phyloP scores from a whole-genome alignment of 495 filamentous ascomycete species.

The Penicillium egyptiacum region DNA sequence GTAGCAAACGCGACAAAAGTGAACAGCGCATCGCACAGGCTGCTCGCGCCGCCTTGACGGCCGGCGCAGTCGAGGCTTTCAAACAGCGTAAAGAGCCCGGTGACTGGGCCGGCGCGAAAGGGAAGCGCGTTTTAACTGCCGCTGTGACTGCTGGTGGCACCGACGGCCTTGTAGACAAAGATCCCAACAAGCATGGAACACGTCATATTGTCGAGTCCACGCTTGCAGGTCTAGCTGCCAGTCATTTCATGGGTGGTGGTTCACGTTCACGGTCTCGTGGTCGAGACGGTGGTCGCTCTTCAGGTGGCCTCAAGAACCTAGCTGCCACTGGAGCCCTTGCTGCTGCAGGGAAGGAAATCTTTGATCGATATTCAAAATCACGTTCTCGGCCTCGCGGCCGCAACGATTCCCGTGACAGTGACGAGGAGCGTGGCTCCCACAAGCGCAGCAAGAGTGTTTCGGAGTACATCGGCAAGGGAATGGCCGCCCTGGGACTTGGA shows the following conservation, averaged over 20 bases:
- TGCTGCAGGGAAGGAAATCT: slow-evolving; percentile 76
- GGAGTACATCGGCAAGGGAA: slow-evolving; percentile 54
- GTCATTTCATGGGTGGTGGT: slow-evolving; percentile 73
- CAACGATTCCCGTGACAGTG: slow-evolving; percentile 39
- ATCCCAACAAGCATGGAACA: slow-evolving; percentile 73
- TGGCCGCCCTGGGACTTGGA: slow-evolving; percentile 55
- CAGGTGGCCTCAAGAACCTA: slow-evolving; percentile 59
- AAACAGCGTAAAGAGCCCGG: slow-evolving; percentile 81
- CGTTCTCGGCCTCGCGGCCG: slow-evolving; percentile 59
- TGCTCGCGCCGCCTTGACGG: slow-evolving; percentile 79
- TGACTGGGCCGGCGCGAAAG: slow-evolving; percentile 80
- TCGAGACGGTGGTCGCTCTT: slow-evolving; percentile 33
- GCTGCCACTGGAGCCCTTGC: slow-evolving; percentile 75
- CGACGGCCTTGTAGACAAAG: slow-evolving; percentile 69
- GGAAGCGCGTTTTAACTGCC: slow-evolving; percentile 82
- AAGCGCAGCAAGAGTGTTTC: slow-evolving; percentile 59
- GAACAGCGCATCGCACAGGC: slow-evolving; percentile 77
- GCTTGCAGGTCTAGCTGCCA: slow-evolving; percentile 81
- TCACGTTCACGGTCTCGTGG: slow-evolving; percentile 51
- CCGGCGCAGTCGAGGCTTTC: slow-evolving; percentile 87
- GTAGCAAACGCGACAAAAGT: slow-evolving; percentile 39
- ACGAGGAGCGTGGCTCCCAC: slow-evolving; percentile 39
- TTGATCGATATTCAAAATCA: slow-evolving; percentile 60
- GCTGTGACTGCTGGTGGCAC: slow-evolving; percentile 82
- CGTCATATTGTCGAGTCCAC: slow-evolving; percentile 70